Evolutionary conservation across 2,329 filamentous ascomycete species (phyloP).

Genomic region (Hymenoscyphus occultus): DNA sequence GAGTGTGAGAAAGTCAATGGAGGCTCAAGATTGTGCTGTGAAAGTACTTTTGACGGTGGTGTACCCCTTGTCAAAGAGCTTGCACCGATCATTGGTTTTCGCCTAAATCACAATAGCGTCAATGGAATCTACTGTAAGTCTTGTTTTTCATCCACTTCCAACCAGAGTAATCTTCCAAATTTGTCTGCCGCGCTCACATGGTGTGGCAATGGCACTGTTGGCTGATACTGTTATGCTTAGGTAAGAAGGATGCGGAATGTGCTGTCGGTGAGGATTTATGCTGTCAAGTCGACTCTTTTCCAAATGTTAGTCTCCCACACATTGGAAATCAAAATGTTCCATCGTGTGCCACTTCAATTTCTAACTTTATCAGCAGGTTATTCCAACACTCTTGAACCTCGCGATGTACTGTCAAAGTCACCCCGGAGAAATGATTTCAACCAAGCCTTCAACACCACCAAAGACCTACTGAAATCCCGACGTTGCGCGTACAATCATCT

Average conservation of each 20-base stretch:
- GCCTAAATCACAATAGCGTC: slow-evolving; percentile 21
- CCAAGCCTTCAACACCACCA: background rate
- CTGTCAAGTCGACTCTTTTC: slow-evolving; percentile 21
- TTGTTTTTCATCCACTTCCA: background rate
- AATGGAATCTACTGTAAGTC: slow-evolving; percentile 25
- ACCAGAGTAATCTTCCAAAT: background rate
- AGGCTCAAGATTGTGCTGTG: slow-evolving; percentile 22
- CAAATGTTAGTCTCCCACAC: slow-evolving; percentile 11
- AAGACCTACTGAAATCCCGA: background rate
- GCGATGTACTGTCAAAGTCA: slow-evolving; percentile 22
- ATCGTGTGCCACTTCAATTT: background rate
- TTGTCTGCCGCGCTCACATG: background rate
- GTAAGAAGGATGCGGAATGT: slow-evolving; percentile 7
- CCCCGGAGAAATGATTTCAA: background rate
- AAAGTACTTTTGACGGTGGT: slow-evolving; percentile 21
- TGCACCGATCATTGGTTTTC: slow-evolving; percentile 15
- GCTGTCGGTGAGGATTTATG: slow-evolving; percentile 18
- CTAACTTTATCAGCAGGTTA: background rate
- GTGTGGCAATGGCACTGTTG: background rate
- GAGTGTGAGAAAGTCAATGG: slow-evolving; percentile 19
- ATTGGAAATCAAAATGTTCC: background rate
- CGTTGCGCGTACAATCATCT: background rate
- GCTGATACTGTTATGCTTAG: background rate
- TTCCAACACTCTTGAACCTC: slow-evolving; percentile 17
- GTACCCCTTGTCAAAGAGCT: slow-evolving; percentile 20